Evolutionary conservation across 192 early-diverging fungal species (phyloP).

Genomic region (Endogone sp.): DNA sequence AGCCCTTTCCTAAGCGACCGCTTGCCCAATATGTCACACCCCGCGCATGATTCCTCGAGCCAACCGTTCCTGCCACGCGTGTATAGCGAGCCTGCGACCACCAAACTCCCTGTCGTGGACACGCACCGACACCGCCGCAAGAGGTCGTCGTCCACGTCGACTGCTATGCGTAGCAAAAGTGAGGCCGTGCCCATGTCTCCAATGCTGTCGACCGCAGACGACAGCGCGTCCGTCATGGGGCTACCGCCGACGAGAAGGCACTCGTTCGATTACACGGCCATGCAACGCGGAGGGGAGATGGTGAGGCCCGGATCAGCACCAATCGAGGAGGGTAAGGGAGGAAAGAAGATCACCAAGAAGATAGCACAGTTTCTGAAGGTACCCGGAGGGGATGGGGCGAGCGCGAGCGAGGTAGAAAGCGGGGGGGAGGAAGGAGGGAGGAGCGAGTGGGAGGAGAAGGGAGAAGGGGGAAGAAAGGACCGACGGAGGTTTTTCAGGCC

Average conservation of each 20-base stretch:
- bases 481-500: neutral
- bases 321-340: neutral
- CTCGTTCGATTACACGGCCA: neutral
- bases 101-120: too few species aligned
- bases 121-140: too few species aligned
- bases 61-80: neutral
- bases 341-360: neutral
- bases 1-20: neutral
- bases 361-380: neutral
- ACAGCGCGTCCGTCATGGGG: neutral
- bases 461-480: neutral
- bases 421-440: neutral
- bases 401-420: neutral
- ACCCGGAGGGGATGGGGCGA: neutral
- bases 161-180: too few species aligned
- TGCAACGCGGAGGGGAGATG: neutral
- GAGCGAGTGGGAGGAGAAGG: neutral
- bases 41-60: neutral
- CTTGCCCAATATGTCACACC: too few species aligned
- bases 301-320: too few species aligned
- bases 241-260: neutral
- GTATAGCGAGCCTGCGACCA: neutral
- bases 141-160: too few species aligned
- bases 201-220: too few species aligned
- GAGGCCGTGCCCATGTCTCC: too few species aligned